These are phyloP conservation scores for Cladosporium colombiae DNA, from an alignment of 2,329 filamentous ascomycete genomes.

Conservation along the genomic window DNA sequence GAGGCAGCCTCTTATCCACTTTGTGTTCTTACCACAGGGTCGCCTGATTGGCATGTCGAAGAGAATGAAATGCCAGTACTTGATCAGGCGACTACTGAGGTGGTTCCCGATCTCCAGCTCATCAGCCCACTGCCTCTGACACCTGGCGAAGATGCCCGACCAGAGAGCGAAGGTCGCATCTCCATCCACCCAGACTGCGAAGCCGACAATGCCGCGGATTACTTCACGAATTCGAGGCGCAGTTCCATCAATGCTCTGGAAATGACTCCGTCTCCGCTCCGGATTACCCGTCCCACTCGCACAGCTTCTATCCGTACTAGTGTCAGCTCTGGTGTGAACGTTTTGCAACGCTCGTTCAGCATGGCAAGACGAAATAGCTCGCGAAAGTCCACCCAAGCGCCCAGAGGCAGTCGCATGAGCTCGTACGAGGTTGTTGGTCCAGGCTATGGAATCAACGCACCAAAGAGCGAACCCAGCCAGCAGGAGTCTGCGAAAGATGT, in stretches of 20 bases:
- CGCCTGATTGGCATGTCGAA: slow-evolving; percentile 4
- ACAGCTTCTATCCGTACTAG: slow-evolving; percentile 41
- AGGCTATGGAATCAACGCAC: slow-evolving; percentile 40
- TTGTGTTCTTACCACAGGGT: slow-evolving; percentile 41
- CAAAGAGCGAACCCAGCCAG: neutral
- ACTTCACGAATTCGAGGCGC: slow-evolving; percentile 32
- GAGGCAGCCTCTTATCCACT: slow-evolving; percentile 61
- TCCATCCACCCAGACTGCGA: slow-evolving; percentile 51
- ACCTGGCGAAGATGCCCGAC: neutral
- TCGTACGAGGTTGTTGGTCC: slow-evolving; percentile 43
- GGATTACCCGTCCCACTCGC: slow-evolving; percentile 27
- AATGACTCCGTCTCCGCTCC: slow-evolving; percentile 25
- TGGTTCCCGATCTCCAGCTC: neutral
- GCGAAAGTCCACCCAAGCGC: slow-evolving; percentile 20
- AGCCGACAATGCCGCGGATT: slow-evolving; percentile 41
- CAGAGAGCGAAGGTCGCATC: slow-evolving; percentile 28
- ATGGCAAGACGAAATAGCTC: slow-evolving; percentile 30
- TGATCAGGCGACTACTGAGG: neutral
- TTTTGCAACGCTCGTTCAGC: slow-evolving; percentile 32
- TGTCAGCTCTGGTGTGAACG: slow-evolving; percentile 31
- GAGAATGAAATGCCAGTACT: neutral
- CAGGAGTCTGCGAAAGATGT: neutral
- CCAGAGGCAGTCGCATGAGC: slow-evolving; percentile 30
- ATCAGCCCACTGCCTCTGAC: slow-evolving; percentile 3
- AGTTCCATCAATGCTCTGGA: slow-evolving; percentile 27